A percentile compares a stretch with the other conserved stretches of the same genome.
Conservation (phyloP, 2,329 filamentous ascomycete species). For the Talaromyces sp. region DNA sequence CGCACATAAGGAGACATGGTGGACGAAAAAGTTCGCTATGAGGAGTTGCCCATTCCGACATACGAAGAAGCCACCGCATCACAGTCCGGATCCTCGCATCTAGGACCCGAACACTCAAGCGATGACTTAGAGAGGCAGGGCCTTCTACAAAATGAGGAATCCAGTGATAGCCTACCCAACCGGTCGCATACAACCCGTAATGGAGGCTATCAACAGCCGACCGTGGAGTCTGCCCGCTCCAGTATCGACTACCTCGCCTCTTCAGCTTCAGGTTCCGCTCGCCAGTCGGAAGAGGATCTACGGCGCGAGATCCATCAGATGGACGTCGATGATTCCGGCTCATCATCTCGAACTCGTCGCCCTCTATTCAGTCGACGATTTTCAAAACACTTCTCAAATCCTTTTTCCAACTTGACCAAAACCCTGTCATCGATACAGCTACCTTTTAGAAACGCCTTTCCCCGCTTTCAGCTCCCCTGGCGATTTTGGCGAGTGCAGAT, state of each 20-base stretch:
- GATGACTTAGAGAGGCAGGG: conserved; percentile 74
- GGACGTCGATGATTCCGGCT: conserved; percentile 70
- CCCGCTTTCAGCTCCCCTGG: conserved; percentile 40
- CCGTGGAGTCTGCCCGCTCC: conserved; percentile 73
- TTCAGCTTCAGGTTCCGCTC: conserved; percentile 51
- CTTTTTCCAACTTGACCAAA: conserved; percentile 54
- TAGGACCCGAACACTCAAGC: conserved; percentile 59
- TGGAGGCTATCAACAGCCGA: conserved; percentile 71
- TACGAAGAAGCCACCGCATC: conserved; percentile 77
- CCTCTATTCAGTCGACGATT: conserved; percentile 49
- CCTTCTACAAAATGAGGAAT: conserved; percentile 59
- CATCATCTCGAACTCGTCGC: conserved; percentile 29
- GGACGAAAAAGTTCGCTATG: conserved; percentile 58
- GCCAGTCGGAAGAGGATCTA: conserved; percentile 60
- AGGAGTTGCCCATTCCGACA: conserved; percentile 69
- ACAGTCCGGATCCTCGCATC: conserved; percentile 50
- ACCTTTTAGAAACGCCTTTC: conserved; percentile 47
- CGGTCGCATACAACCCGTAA: conserved; percentile 33
- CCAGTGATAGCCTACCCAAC: conserved; percentile 27
- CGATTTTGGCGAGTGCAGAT: conserved; percentile 32
- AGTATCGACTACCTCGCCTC: conserved; percentile 57
- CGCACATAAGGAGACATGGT: conserved; percentile 36
- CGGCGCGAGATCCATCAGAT: conserved; percentile 84
- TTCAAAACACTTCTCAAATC: conserved; percentile 58
- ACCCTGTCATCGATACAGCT: conserved; percentile 58